Conservation (phyloP, 257 asterid genomes). For the Przewalskia tangutica region DNA sequence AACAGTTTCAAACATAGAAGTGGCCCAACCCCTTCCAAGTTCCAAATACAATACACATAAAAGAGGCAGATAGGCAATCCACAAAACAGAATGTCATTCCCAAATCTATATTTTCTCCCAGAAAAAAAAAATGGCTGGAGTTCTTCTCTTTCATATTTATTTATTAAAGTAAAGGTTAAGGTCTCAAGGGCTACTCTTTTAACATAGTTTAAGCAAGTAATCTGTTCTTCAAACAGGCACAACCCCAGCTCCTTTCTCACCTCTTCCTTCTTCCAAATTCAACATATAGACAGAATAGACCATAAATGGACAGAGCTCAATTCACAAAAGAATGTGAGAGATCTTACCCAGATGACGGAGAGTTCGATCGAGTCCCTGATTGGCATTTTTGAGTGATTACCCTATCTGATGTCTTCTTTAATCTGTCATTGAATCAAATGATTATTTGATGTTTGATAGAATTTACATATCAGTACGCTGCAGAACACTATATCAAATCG, state of each 20-base stretch:
- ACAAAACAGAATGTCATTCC: not conserved
- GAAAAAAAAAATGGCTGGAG: not conserved
- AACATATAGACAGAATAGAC: not conserved
- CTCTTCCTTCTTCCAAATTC: not conserved
- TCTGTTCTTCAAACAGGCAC: not conserved
- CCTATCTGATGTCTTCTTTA: not conserved
- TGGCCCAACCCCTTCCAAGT: too few relatives aligned
- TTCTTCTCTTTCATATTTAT: not conserved
- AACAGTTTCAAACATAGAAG: too few relatives aligned
- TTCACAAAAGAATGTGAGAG: not conserved
- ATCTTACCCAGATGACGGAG: conserved; percentile 2
- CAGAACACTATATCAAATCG: not conserved
- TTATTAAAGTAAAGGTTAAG: not conserved
- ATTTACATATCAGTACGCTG: not conserved
- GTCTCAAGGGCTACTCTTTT: not conserved
- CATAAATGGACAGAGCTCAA: not conserved
- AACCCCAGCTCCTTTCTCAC: not conserved
- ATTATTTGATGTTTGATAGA: not conserved
- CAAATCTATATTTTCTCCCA: not conserved
- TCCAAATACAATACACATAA: not conserved
- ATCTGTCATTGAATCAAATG: not conserved
- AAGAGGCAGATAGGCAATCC: not conserved
- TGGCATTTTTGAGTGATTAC: not conserved
- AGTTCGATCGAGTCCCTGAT: not conserved
- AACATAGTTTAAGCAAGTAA: not conserved